phyloP scores from a whole-genome alignment of 2,329 filamentous ascomycete genomes.

The Stylonectria norvegica region DNA sequence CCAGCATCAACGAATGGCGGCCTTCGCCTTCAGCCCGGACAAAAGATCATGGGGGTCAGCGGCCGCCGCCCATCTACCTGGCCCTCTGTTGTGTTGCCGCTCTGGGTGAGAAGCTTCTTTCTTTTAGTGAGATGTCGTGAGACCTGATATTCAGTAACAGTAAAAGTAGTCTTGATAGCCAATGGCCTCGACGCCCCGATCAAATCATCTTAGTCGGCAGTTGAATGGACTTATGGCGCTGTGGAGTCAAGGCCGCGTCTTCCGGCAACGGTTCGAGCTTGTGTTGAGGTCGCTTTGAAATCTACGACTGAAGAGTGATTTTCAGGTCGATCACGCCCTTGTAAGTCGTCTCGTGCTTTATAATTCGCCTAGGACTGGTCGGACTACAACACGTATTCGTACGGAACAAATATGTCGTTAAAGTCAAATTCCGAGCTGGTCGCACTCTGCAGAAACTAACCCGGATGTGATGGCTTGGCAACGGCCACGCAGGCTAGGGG shows the following conservation, averaged over 20 bases:
- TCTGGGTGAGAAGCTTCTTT: background rate
- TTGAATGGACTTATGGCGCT: background rate
- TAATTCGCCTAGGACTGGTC: too few species aligned
- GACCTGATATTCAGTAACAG: too few species aligned
- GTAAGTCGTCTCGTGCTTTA: too few species aligned
- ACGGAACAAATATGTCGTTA: too few species aligned
- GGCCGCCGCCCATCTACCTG: background rate
- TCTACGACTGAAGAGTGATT: background rate
- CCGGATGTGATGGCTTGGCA: constrained; percentile 4
- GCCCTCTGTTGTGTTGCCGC: background rate
- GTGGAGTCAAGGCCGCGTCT: background rate
- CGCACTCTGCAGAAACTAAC: background rate
- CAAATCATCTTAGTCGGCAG: background rate
- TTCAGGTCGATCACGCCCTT: background rate
- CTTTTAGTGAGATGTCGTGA: too few species aligned
- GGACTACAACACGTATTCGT: too few species aligned
- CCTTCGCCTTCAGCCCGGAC: background rate
- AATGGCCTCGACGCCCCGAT: too few species aligned
- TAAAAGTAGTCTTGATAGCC: too few species aligned
- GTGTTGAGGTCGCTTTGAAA: background rate
- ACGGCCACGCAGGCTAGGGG: background rate
- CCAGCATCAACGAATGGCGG: background rate
- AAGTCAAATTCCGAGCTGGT: too few species aligned
- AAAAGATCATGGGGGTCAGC: background rate
- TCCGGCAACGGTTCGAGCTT: background rate